Evolutionary conservation across 2,329 filamentous ascomycete genomes (phyloP), one percentile per base, ranked within the genome.

Genomic region (Ascosphaera acerosa): DNA sequence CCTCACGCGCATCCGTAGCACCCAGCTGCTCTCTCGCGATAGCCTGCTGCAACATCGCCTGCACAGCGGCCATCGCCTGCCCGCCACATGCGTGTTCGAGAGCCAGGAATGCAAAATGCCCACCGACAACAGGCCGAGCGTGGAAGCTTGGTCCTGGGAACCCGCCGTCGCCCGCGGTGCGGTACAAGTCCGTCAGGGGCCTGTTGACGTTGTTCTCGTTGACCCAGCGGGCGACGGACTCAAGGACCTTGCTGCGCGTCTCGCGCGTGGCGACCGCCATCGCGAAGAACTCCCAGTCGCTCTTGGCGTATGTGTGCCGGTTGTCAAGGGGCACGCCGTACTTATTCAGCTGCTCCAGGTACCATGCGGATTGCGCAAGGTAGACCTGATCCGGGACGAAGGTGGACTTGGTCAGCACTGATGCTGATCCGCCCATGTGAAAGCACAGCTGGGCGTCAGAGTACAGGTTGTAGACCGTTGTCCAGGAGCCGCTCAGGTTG

Each of bases 231-330:
- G 76, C 76, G 25, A 87, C 72, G 12, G 67, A 64, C 36, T 77
- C 62, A 20, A 87, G 54, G 31, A 89, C 80, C 46, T 75, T 66
- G 2, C 62, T 59, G 33, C 78, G 63, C 2, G 75, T 74, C 35
- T 61, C 53, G 45, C 65, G 64, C 40, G 68, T 70, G 3, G 76
- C 66, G 4, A 89, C 73, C 2, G 78, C 76, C 29, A 80, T 78
- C 0, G 77, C 76, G 49, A 87, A 82, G 48, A 89, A 81, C 42
- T 87, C 73, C 80, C 80, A 90, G 52, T 90, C 80, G 18, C 73
- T 80, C 53, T 90, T 90, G 19, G 77, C 74, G 50, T 87, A 87
- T 3, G 84, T 50, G 49, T 87, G 77, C 27, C 80, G 66, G 40
- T 66, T 75, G 50, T 90, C 80, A 5, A 90, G 63, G 0, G 80